Evolutionary conservation across 805 yeast species (phyloP).

Genomic region (Tetrapisispora nanseiensis): DNA sequence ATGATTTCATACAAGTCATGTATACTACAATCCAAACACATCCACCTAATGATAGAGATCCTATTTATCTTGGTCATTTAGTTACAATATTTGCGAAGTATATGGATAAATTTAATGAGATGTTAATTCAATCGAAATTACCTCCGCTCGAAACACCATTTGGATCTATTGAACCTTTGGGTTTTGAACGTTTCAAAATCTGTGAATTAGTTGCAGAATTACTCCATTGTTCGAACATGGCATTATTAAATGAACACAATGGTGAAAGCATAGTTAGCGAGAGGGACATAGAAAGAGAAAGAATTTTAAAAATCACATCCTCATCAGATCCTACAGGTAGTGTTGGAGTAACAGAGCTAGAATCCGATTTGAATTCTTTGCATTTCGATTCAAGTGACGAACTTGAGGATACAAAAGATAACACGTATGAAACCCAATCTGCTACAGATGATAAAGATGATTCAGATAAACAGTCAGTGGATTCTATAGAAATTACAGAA

Average conservation of each 20-base stretch:
- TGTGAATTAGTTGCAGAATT: constrained; percentile 92
- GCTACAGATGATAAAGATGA: neutral
- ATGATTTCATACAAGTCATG: constrained; percentile 80
- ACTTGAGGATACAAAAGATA: neutral
- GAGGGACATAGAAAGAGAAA: constrained; percentile 54
- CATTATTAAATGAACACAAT: constrained; percentile 65
- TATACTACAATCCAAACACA: constrained; percentile 76
- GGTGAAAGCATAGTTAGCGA: constrained; percentile 60
- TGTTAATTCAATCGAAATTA: constrained; percentile 38
- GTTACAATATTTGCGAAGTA: constrained; percentile 67
- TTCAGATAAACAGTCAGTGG: constrained; percentile 1
- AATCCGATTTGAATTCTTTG: constrained; percentile 3
- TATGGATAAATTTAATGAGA: constrained; percentile 54
- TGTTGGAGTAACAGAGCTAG: constrained; percentile 1
- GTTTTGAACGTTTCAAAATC: constrained; percentile 86
- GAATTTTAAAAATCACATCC: constrained; percentile 12
- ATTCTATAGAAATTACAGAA: constrained; percentile 1
- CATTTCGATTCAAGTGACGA: constrained; percentile 4
- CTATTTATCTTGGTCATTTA: constrained; percentile 82
- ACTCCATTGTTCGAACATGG: constrained; percentile 93
- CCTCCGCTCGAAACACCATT: constrained; percentile 34
- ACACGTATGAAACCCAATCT: neutral
- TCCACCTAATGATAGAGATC: constrained; percentile 89
- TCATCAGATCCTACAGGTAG: constrained; percentile 2
- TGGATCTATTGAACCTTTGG: constrained; percentile 66